Percentiles rank a stretch among this genome's conserved stretches.
These are phyloP conservation scores for Chaetoscypha palmicola DNA, from an alignment of 2,329 filamentous ascomycete genomes.

Conservation along the genomic window DNA sequence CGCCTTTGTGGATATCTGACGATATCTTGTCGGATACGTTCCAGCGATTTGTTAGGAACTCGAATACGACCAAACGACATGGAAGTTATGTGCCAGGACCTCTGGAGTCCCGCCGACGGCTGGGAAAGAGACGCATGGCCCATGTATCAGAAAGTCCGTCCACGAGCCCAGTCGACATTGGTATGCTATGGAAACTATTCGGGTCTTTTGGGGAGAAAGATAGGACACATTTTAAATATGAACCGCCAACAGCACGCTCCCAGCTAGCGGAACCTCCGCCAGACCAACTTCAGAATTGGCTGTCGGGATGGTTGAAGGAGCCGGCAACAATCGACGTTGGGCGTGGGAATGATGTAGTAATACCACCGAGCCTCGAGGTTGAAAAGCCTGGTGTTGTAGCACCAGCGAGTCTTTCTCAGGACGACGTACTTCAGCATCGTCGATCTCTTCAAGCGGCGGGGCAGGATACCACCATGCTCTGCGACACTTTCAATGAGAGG, in stretches of 20 bases:
- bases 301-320: conserved; percentile 16
- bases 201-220: conserved; percentile 15
- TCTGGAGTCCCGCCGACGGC: conserved; percentile 28
- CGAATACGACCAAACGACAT: conserved; percentile 27
- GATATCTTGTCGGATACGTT: conserved; percentile 45
- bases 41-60: conserved; percentile 36
- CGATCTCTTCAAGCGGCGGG: too few species aligned
- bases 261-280: neutral
- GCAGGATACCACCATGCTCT: too few species aligned
- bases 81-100: conserved; percentile 32
- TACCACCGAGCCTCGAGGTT: too few species aligned
- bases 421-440: too few species aligned
- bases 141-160: conserved; percentile 21
- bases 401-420: too few species aligned
- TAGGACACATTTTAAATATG: conserved; percentile 27
- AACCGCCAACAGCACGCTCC: conserved; percentile 23
- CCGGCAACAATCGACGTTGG: too few species aligned
- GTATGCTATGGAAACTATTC: conserved; percentile 19
- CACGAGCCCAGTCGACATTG: conserved; percentile 11
- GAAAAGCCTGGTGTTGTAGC: too few species aligned
- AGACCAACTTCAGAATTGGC: conserved; percentile 12
- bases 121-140: conserved; percentile 30
- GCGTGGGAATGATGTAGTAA: too few species aligned
- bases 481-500: too few species aligned
- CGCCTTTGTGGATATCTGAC: conserved; percentile 54